Conservation (phyloP, 192 early-diverging fungal genomes). For the Dimargaris cristalligena region DNA sequence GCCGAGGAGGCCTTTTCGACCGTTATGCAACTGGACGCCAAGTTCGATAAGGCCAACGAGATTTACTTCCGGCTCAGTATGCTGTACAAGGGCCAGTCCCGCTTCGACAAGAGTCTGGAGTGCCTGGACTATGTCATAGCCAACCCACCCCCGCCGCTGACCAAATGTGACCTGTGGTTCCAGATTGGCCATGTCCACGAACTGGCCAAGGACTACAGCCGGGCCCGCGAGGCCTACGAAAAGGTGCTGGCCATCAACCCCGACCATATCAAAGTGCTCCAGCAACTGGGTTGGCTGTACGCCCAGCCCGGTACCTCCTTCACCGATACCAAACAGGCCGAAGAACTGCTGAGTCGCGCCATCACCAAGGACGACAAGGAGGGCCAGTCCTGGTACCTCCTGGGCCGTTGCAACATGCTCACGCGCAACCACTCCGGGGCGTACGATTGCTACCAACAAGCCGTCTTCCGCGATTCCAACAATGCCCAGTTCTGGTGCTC, state of each 20-base stretch:
- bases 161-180: slow-evolving; percentile 94
- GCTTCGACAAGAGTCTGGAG: slow-evolving; percentile 29
- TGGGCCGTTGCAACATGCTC: slow-evolving; percentile 94
- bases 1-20: slow-evolving; percentile 93
- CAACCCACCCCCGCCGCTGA: slow-evolving; percentile 82
- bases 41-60: slow-evolving; percentile 94
- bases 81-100: slow-evolving; percentile 70
- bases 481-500: slow-evolving; percentile 98
- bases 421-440: slow-evolving; percentile 89
- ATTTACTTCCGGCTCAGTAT: slow-evolving; percentile 96
- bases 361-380: slow-evolving; percentile 67
- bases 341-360: slow-evolving; percentile 63
- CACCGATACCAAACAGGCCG: slow-evolving; percentile 68
- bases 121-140: slow-evolving; percentile 83
- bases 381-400: slow-evolving; percentile 85
- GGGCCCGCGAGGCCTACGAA: slow-evolving; percentile 86
- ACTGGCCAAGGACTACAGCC: slow-evolving; percentile 68
- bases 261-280: slow-evolving; percentile 85
- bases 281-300: slow-evolving; percentile 95
- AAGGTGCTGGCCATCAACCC: slow-evolving; percentile 74
- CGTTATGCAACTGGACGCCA: slow-evolving; percentile 86
- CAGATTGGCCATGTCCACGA: slow-evolving; percentile 96
- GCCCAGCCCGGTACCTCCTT: slow-evolving; percentile 72
- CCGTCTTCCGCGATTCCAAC: slow-evolving; percentile 78
- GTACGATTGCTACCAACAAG: slow-evolving; percentile 95